These are phyloP conservation scores for Acrocalymma vagum DNA, from an alignment of 2,329 filamentous ascomycete species.

Conservation along the genomic window DNA sequence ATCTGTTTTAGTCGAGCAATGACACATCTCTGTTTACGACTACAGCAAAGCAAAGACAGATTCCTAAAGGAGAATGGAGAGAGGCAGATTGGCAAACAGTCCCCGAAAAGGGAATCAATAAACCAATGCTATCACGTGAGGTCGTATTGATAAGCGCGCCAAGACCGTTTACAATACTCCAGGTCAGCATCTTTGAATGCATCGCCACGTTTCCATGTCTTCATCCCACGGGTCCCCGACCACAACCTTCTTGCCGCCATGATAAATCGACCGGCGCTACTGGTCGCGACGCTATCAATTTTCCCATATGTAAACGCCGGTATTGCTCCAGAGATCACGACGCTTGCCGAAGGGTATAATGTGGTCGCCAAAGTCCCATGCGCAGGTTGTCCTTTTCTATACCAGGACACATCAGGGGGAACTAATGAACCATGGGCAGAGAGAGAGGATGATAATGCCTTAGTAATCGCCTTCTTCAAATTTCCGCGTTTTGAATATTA, in stretches of 20 bases:
- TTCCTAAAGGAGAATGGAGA: too few species aligned
- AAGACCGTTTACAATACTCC: too few species aligned
- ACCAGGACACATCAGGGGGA: slow-evolving; percentile 37
- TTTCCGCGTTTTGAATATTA: background rate
- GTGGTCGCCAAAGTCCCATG: slow-evolving; percentile 44
- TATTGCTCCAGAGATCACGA: slow-evolving; percentile 40
- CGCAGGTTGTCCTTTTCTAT: slow-evolving; percentile 41
- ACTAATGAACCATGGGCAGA: slow-evolving; percentile 31
- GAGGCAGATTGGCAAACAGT: too few species aligned
- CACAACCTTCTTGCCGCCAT: slow-evolving; percentile 15
- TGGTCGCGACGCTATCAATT: slow-evolving; percentile 10
- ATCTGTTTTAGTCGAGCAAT: too few species aligned
- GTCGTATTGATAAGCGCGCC: too few species aligned
- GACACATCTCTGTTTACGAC: too few species aligned
- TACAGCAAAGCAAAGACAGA: too few species aligned
- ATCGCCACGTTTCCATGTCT: too few species aligned
- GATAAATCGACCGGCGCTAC: slow-evolving; percentile 18
- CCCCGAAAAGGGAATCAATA: too few species aligned
- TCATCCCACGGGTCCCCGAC: too few species aligned
- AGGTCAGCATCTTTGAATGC: too few species aligned
- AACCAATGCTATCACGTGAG: too few species aligned
- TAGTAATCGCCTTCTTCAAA: slow-evolving; percentile 21
- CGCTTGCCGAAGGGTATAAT: slow-evolving; percentile 39
- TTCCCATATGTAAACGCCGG: slow-evolving; percentile 15
- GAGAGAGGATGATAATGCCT: slow-evolving; percentile 34